Evolutionary conservation across 164 flowering plant genomes (phyloP).

Genomic region (Houttuynia cordata): DNA sequence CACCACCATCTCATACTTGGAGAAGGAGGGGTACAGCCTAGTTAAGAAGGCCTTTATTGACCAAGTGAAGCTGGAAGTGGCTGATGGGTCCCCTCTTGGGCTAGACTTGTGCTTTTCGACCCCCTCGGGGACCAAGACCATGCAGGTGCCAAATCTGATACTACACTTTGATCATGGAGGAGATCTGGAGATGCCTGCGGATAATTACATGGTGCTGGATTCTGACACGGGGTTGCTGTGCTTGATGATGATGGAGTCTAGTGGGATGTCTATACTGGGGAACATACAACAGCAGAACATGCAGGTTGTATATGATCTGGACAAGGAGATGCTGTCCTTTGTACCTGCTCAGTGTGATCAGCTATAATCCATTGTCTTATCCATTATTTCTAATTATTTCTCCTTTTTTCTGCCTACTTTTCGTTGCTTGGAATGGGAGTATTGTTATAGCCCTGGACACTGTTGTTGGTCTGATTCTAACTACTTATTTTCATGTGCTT

Average conservation of each 20-base stretch:
- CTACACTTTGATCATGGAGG: conserved; percentile 54
- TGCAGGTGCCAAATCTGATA: conserved; percentile 51
- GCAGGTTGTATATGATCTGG: conserved; percentile 64
- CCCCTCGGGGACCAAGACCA: conserved; percentile 17
- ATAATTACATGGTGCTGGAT: conserved; percentile 66
- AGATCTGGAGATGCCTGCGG: conserved; percentile 60
- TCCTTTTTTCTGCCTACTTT: background rate
- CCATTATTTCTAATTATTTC: background rate
- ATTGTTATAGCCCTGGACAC: too few relatives aligned
- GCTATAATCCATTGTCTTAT: conserved; percentile 14
- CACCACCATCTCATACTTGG: conserved; percentile 68
- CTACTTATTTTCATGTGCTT: too few relatives aligned
- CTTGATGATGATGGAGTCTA: conserved; percentile 57
- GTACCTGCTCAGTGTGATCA: conserved; percentile 46
- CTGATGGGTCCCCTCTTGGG: conserved; percentile 28
- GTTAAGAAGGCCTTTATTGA: conserved; percentile 49
- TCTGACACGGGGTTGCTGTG: conserved; percentile 41
- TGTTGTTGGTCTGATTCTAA: too few relatives aligned
- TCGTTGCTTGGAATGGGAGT: too few relatives aligned
- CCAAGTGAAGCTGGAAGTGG: conserved; percentile 35
- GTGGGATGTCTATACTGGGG: conserved; percentile 79
- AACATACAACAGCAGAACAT: conserved; percentile 82
- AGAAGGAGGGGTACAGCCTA: conserved; percentile 28
- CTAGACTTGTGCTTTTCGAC: conserved; percentile 65
- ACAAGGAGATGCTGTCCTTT: conserved; percentile 48